A percentile compares a stretch with the other conserved stretches of the same genome.
phyloP scores from a whole-genome alignment of 306 rosid genomes.

The Comarum palustre region DNA sequence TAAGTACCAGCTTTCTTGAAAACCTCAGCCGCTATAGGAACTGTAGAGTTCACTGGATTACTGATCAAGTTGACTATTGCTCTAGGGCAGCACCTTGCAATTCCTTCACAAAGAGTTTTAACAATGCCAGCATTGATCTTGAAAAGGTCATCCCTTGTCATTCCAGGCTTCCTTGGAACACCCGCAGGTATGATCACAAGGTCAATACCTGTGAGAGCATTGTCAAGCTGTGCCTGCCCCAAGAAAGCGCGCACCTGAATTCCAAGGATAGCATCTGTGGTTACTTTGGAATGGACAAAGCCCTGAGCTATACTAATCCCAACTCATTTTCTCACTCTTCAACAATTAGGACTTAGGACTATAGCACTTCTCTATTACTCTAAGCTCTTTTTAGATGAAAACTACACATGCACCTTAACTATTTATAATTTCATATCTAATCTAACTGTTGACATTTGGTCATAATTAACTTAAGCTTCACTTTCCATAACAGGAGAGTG shows the following conservation, averaged over 20 bases:
- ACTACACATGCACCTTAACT: background rate
- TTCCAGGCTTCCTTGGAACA: conserved; percentile 95
- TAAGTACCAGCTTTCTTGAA: conserved; percentile 87
- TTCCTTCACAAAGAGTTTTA: conserved; percentile 79
- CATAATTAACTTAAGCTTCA: too few species aligned
- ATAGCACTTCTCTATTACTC: background rate
- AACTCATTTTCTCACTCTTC: background rate
- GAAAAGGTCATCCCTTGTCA: conserved; percentile 94
- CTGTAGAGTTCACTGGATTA: conserved; percentile 95
- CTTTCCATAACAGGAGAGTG: background rate
- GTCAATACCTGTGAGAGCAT: conserved; percentile 84
- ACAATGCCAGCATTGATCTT: conserved; percentile 95
- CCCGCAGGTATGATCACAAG: conserved; percentile 88
- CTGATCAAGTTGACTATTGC: conserved; percentile 94
- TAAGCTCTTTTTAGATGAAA: background rate
- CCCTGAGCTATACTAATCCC: background rate
- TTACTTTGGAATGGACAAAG: background rate
- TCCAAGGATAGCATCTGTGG: background rate
- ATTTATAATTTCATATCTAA: too few species aligned
- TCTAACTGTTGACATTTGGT: background rate
- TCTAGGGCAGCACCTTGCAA: conserved; percentile 71
- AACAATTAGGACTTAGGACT: background rate
- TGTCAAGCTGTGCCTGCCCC: conserved; percentile 81
- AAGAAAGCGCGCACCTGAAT: conserved; percentile 81
- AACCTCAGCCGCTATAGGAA: conserved; percentile 91